A percentile compares a stretch with the other conserved stretches of the same genome.
These are phyloP conservation scores for Pyrus communis DNA, from an alignment of 306 rosid species.

Conservation along the genomic window DNA sequence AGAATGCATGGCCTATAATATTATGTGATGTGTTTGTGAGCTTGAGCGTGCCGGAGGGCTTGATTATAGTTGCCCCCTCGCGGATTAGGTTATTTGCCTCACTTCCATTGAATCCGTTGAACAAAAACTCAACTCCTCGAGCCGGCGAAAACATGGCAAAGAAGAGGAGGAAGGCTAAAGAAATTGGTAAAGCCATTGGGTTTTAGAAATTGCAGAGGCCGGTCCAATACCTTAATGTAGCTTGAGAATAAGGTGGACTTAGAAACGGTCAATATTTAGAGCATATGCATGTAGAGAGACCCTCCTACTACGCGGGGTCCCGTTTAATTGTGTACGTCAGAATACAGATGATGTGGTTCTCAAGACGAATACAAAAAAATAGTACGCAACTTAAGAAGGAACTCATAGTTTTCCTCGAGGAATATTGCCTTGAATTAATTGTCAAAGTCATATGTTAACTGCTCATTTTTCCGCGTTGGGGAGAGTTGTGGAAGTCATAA, in stretches of 20 bases:
- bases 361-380: neutral
- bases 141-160: conserved; percentile 7
- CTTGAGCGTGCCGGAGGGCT: conserved; percentile 26
- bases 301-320: neutral
- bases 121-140: conserved; percentile 12
- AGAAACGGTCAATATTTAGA: conserved; percentile 1
- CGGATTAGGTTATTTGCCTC: neutral
- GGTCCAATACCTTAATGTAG: neutral
- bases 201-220: neutral
- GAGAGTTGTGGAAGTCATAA: neutral
- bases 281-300: neutral
- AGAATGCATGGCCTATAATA: conserved; percentile 48
- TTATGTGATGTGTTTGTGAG: conserved; percentile 37
- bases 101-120: conserved; percentile 37
- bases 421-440: neutral
- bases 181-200: conserved; percentile 26
- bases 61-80: conserved; percentile 30
- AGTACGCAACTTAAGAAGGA: neutral
- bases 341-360: neutral
- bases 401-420: neutral
- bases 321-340: no score
- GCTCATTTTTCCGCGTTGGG: neutral
- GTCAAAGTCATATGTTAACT: neutral
- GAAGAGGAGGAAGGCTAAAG: conserved; percentile 20
- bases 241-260: neutral